phyloP scores from a whole-genome alignment of 2,329 filamentous ascomycete species.

The Neopestalotiopsis sp. region DNA sequence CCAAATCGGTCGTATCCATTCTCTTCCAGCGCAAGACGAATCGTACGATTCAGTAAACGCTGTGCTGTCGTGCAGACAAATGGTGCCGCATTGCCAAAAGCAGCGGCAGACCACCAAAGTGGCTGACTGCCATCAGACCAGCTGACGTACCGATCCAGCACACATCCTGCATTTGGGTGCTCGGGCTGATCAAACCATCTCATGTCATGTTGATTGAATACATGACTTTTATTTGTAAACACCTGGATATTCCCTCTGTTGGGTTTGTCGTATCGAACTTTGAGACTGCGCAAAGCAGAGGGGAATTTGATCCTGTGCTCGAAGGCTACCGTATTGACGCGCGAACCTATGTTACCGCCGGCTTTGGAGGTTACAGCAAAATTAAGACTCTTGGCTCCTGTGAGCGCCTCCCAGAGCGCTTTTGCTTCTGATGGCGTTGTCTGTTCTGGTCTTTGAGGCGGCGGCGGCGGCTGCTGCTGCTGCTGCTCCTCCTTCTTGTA shows the following conservation, averaged over 20 bases:
- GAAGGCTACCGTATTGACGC: conserved; percentile 32
- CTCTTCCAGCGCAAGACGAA: conserved; percentile 32
- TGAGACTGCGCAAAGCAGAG: conserved; percentile 13
- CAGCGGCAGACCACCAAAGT: conserved; percentile 28
- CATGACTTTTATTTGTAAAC: conserved; percentile 27
- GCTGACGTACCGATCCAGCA: conserved; percentile 33
- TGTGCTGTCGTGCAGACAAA: conserved; percentile 26
- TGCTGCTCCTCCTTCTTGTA: not conserved
- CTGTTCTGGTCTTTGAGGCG: not conserved
- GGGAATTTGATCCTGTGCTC: conserved; percentile 47
- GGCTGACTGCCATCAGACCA: conserved; percentile 28
- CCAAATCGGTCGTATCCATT: conserved; percentile 33
- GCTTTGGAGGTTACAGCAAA: not conserved
- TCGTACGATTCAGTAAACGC: conserved; percentile 28
- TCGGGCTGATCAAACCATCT: conserved; percentile 33
- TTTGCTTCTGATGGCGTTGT: not conserved
- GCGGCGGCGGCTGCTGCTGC: not conserved
- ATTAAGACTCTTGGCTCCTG: too few relatives aligned
- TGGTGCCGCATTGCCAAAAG: conserved; percentile 11
- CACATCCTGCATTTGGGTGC: conserved; percentile 32
- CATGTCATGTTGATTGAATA: conserved; percentile 29
- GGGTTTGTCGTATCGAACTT: conserved; percentile 4
- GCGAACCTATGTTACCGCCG: not conserved
- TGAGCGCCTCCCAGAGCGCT: too few relatives aligned
- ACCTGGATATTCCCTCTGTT: conserved; percentile 24